Conservation (phyloP, 2,329 filamentous ascomycete genomes). For the Parasarocladium wereldwijsianum region DNA sequence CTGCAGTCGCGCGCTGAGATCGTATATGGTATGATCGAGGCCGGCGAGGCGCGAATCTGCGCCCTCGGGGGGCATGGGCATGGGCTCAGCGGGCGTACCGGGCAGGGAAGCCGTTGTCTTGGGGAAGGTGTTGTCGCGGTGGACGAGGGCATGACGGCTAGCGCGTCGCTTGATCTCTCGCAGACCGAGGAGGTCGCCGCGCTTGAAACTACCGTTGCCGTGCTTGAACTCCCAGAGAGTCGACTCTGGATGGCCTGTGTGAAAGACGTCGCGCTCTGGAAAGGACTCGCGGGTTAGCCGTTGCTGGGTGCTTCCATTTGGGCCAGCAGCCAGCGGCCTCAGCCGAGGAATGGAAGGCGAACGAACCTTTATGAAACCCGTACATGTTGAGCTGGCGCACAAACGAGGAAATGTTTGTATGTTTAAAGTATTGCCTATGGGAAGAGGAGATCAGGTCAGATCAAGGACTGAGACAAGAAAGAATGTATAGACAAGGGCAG, state of each 20-base stretch:
- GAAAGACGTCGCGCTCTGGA: slow-evolving; percentile 92
- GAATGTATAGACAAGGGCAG: slow-evolving; percentile 1
- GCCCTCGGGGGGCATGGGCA: slow-evolving; percentile 55
- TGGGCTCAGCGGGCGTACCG: slow-evolving; percentile 70
- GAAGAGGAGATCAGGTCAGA: slow-evolving; percentile 5
- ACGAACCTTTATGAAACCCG: slow-evolving; percentile 89
- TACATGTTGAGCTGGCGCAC: slow-evolving; percentile 99
- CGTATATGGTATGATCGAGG: slow-evolving; percentile 72
- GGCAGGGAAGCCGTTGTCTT: slow-evolving; percentile 66
- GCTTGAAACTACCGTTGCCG: slow-evolving; percentile 91
- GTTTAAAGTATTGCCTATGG: slow-evolving; percentile 90
- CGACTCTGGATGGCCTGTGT: slow-evolving; percentile 83
- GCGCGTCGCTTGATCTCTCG: slow-evolving; percentile 92
- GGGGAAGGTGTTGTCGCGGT: slow-evolving; percentile 73
- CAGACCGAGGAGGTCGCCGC: slow-evolving; percentile 78
- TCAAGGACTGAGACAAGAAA: not conserved
- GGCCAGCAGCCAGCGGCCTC: not conserved
- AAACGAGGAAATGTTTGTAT: slow-evolving; percentile 98
- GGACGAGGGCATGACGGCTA: slow-evolving; percentile 82
- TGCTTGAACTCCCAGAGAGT: slow-evolving; percentile 99
- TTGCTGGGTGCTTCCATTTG: not conserved
- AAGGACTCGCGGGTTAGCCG: slow-evolving; percentile 5
- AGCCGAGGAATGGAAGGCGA: too few relatives aligned
- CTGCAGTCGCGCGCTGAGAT: slow-evolving; percentile 60
- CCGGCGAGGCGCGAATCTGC: slow-evolving; percentile 59